Base-by-base conservation (phyloP, 73 alveolate genomes). In the Paramecium biaurelia region DNA sequence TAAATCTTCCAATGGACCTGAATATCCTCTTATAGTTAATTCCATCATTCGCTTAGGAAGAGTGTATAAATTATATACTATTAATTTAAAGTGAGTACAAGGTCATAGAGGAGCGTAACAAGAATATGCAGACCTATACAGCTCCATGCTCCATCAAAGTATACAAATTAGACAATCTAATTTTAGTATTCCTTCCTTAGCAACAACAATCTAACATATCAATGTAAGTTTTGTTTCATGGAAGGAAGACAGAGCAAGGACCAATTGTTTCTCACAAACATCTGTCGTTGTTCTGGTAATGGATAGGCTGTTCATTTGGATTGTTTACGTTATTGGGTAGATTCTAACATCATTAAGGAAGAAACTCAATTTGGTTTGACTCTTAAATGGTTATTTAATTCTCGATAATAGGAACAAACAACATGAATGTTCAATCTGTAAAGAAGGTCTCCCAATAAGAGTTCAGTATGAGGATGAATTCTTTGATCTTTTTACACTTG, bases 201-300 rank as follows among this genome's bases (percentile, higher is more conserved):
- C 12, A 12, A 63, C 12, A 26, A 26, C 26, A 63, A 63, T 32
- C 9, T 63, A 30, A 63, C 84, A 18, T 79, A 79, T 47, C 14
- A 79, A 34, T 79, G 90, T 34, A 79, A 42, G 32, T 79, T 79
- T 45, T 79, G 90, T 79, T 79, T 79, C 56, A 79, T 79, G 90
- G 90, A 79, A 79, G 90, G 90, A 41, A 79, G 56, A 12, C 90
- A 79, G 47, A 20, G 76, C 5, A 79, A 43, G 15, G 90, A 79
- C 1, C 32, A 32, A 23, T 30, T 79, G 28, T 79, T 43, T 45
- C 90, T 79, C 1, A 79, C 90, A 2, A 79, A 79, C 11, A 79
- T 79, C 18, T 79, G 90, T 41, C 70, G 90, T 43, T 79, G 90
- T 47, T 12, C 30, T 10, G 90, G 90, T 7, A 79, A 79, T 42